phyloP scores from a whole-genome alignment of 2,329 filamentous ascomycete genomes.

The Cercospora berteroae region DNA sequence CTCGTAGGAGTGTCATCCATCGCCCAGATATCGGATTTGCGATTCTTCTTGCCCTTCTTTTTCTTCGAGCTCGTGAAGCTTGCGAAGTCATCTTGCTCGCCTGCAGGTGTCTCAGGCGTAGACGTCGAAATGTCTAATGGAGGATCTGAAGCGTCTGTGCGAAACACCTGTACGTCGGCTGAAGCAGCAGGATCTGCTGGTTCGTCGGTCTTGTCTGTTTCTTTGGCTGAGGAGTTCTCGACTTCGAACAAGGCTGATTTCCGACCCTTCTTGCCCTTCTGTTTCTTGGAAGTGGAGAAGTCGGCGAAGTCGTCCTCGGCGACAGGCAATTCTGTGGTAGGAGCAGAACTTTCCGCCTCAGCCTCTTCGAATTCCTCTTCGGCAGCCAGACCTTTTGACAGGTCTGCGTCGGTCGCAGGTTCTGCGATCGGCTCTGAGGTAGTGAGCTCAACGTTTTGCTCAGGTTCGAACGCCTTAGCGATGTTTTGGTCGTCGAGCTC shows the following conservation, averaged over 20 bases:
- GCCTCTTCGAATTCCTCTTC: neutral
- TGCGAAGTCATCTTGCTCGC: neutral
- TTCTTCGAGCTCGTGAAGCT: neutral
- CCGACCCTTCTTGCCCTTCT: conserved; percentile 26
- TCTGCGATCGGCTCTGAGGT: neutral
- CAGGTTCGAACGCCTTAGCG: too few species aligned
- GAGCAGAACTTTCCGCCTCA: neutral
- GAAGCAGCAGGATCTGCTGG: neutral
- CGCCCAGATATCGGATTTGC: neutral
- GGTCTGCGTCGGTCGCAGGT: neutral
- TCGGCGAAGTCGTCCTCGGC: neutral
- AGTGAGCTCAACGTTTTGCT: neutral
- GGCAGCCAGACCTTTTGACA: neutral
- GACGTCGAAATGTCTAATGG: neutral
- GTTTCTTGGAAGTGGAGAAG: conserved; percentile 2
- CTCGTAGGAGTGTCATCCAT: neutral
- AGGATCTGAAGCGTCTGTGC: neutral
- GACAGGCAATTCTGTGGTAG: neutral
- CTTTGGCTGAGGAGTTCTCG: neutral
- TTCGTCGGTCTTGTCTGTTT: neutral
- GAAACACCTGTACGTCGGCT: neutral
- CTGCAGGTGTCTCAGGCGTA: neutral
- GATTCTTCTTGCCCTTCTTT: conserved; percentile 26
- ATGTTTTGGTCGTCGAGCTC: neutral
- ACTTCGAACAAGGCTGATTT: neutral